Conservation (phyloP, 2,329 filamentous ascomycete genomes). For the Talaromyces piceae region DNA sequence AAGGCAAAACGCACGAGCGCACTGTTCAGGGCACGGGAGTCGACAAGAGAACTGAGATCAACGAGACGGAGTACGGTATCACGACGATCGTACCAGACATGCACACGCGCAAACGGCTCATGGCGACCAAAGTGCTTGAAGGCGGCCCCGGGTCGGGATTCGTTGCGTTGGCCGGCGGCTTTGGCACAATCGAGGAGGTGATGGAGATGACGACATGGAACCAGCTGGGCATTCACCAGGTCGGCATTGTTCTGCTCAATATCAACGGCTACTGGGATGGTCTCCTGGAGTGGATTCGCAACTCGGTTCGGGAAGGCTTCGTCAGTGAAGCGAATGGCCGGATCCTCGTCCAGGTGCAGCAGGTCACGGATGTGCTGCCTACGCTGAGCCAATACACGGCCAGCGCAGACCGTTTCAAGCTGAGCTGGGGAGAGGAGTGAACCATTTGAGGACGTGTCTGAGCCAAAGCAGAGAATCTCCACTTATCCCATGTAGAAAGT, state of each 20-base stretch:
- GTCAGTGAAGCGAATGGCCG: constrained; percentile 61
- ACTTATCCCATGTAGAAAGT: not conserved
- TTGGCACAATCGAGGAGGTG: constrained; percentile 91
- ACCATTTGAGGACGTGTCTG: not conserved
- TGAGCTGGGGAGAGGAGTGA: constrained; percentile 71
- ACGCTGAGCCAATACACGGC: constrained; percentile 67
- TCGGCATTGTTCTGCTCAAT: constrained; percentile 75
- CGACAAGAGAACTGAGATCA: constrained; percentile 22
- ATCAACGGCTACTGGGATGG: constrained; percentile 90
- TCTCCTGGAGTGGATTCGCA: constrained; percentile 71
- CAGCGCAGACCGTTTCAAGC: constrained; percentile 65
- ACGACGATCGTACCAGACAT: constrained; percentile 91
- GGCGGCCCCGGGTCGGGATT: constrained; percentile 82
- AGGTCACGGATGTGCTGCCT: constrained; percentile 63
- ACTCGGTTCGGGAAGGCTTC: constrained; percentile 69
- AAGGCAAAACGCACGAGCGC: constrained; percentile 42
- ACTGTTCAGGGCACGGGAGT: constrained; percentile 34
- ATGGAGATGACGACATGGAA: constrained; percentile 95
- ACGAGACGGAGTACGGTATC: constrained; percentile 56
- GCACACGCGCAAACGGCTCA: constrained; percentile 91
- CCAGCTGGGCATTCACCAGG: constrained; percentile 83
- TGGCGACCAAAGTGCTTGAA: constrained; percentile 79
- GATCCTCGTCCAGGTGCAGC: constrained; percentile 74
- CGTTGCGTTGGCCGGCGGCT: constrained; percentile 80
- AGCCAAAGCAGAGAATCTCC: too few species aligned